Conservation (phyloP, 2,329 filamentous ascomycete species). For the Ilyonectria robusta region DNA sequence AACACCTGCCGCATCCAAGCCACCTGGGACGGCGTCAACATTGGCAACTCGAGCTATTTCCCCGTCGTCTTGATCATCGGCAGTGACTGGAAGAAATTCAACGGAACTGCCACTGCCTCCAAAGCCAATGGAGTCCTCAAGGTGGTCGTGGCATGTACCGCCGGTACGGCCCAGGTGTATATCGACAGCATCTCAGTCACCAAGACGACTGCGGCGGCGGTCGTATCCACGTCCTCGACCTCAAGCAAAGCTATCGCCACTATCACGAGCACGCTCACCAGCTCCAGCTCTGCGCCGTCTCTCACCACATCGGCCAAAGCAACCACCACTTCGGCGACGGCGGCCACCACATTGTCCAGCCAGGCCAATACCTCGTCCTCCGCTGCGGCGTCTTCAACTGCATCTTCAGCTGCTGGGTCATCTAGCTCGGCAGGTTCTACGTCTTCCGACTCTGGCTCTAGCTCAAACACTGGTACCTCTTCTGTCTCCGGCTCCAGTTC, state of each 20-base stretch:
- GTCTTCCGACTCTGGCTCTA: no score
- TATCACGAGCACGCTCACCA: no score
- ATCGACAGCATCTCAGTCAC: neutral
- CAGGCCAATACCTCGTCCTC: no score
- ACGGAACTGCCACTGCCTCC: neutral
- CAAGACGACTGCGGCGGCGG: neutral
- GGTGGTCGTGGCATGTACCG: neutral
- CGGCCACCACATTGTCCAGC: no score
- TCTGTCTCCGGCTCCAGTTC: no score
- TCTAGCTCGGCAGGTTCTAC: no score
- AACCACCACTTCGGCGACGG: neutral
- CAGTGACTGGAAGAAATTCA: neutral
- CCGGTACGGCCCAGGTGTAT: neutral
- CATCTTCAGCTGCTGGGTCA: no score
- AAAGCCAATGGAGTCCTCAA: neutral
- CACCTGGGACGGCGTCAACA: slow-evolving; percentile 11
- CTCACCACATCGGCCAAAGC: neutral
- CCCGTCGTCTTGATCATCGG: neutral
- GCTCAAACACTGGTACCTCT: no score
- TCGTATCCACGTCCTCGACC: neutral
- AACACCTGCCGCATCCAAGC: slow-evolving; percentile 18
- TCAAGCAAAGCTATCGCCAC: neutral
- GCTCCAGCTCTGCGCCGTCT: neutral
- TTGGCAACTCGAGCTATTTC: slow-evolving; percentile 20
- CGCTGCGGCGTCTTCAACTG: no score